Conservation (phyloP, 2,329 filamentous ascomycete species). For the Ceratocystis albifundus region DNA sequence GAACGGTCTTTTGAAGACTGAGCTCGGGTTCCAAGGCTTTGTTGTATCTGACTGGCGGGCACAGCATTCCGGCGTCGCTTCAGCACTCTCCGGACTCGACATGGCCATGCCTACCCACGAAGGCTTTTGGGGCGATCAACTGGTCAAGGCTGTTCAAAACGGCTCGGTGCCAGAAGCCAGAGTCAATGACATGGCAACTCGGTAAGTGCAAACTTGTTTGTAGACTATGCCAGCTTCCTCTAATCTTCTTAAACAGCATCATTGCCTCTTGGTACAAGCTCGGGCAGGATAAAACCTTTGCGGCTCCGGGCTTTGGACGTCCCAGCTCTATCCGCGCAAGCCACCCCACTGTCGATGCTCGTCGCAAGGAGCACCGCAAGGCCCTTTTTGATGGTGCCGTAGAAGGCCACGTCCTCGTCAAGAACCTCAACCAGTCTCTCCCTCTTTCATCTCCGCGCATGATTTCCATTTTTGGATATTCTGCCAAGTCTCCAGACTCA, state of each 20-base stretch:
- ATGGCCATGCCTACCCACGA: constrained; percentile 52
- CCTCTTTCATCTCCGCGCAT: constrained; percentile 41
- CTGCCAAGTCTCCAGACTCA: constrained; percentile 38
- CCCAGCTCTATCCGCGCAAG: constrained; percentile 38
- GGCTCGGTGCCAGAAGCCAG: constrained; percentile 45
- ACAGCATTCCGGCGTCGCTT: constrained; percentile 51
- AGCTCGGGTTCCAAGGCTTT: constrained; percentile 52
- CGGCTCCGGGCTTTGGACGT: constrained; percentile 41
- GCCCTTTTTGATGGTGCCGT: constrained; percentile 45
- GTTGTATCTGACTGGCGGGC: constrained; percentile 58
- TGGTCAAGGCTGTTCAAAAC: constrained; percentile 48
- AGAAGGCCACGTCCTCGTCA: constrained; percentile 53
- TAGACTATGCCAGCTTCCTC: not conserved
- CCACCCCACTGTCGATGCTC: constrained; percentile 43
- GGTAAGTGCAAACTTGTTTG: constrained; percentile 25
- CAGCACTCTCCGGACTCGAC: constrained; percentile 55
- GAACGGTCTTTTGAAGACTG: constrained; percentile 55
- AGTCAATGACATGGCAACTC: constrained; percentile 50
- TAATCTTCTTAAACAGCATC: constrained; percentile 30
- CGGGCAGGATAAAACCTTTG: constrained; percentile 40
- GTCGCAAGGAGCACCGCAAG: constrained; percentile 28
- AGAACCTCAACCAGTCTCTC: constrained; percentile 45
- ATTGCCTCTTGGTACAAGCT: constrained; percentile 47
- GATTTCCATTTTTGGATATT: constrained; percentile 53
- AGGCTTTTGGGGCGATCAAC: constrained; percentile 40